Evolutionary conservation across 495 filamentous ascomycete species (phyloP), one percentile per base, ranked within the genome.

Genomic region (Daldinia bambusicola): DNA sequence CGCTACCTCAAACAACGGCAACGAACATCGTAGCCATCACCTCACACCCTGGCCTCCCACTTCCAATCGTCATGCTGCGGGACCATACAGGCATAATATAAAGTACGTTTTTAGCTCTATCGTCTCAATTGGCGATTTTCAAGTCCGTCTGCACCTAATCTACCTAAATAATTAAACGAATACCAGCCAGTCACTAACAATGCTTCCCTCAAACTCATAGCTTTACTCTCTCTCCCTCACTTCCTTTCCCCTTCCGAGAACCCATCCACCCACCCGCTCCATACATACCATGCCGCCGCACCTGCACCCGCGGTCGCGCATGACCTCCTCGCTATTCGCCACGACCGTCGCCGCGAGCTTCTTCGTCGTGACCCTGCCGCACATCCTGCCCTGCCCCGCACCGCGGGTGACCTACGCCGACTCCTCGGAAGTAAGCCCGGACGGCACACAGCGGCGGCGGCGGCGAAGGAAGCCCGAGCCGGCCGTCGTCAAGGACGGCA

Each of bases 271-370:
- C 34, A n/a, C n/a, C n/a, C n/a, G n/a, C n/a, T n/a, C n/a, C n/a
- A n/a, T n/a, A n/a, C 53, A 16, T 6, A 34, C 66, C 61, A 97
- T 97, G 93, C 91, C 94, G 59, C 92, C 93, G 38, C 89, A 92
- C 82, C 91, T 99, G 32, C 95, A 99, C 80, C 95, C 95, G 6
- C 89, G 93, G 73, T 97, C 94, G 56, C 90, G 92, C 76, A 89
- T 91, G 78, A 99, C 95, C 66, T 92, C 89, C 55, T 93, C 93
- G 30, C 90, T 99, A 31, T 99, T 99, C 83, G 92, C 93, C 52
- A 92, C 90, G n/a, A 98, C 94, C n/a, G 85, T 98, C 38, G 83
- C 91, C n/a, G 88, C 92, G 22, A 93, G 91, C 69, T 96, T 99
- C 77, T 85, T 97, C 70, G 93, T 98, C 63, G 95, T 99, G 66